Conservation (phyloP, 176 grass and related monocot genomes). For the Triticum aestivum region DNA sequence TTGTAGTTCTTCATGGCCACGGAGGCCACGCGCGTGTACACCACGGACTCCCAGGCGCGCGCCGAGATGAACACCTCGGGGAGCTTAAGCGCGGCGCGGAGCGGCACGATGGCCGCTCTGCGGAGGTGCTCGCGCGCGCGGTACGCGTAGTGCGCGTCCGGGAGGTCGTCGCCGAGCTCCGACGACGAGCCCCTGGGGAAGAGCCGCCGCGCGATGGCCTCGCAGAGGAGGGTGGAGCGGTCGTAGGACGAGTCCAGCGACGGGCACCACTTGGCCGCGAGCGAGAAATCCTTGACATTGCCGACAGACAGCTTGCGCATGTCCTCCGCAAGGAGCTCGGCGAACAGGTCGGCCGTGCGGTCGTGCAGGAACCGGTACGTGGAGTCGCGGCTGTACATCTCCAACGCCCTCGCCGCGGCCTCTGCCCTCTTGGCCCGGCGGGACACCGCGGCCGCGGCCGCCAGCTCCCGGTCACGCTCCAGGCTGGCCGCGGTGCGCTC, state of each 20-base stretch:
- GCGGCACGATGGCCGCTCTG: conserved; percentile 51
- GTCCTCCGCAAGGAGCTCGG: conserved; percentile 53
- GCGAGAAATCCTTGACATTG: conserved; percentile 34
- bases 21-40: conserved; percentile 71
- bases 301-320: conserved; percentile 53
- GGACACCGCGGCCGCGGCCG: conserved; percentile 17
- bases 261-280: conserved; percentile 87
- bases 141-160: conserved; percentile 77
- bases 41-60: conserved; percentile 49
- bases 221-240: conserved; percentile 73
- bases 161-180: conserved; percentile 36
- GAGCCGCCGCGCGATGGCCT: conserved; percentile 65
- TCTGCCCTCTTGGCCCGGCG: conserved; percentile 41
- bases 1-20: conserved; percentile 89
- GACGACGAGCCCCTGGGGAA: conserved; percentile 56
- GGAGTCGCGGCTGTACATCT: conserved; percentile 45
- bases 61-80: conserved; percentile 72
- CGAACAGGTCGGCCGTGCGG: conserved; percentile 64
- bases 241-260: conserved; percentile 79
- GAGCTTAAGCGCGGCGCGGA: conserved; percentile 66
- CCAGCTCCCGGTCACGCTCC: conserved; percentile 12
- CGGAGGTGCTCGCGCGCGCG: conserved; percentile 62
- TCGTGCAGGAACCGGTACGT: conserved; percentile 71
- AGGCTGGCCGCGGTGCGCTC: conserved; percentile 44
- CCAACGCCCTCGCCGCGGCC: conserved; percentile 40